Percentiles rank a stretch among this genome's conserved stretches.
Evolutionary conservation across 192 early-diverging fungal genomes (phyloP).

Genomic region (Podila epicladia): DNA sequence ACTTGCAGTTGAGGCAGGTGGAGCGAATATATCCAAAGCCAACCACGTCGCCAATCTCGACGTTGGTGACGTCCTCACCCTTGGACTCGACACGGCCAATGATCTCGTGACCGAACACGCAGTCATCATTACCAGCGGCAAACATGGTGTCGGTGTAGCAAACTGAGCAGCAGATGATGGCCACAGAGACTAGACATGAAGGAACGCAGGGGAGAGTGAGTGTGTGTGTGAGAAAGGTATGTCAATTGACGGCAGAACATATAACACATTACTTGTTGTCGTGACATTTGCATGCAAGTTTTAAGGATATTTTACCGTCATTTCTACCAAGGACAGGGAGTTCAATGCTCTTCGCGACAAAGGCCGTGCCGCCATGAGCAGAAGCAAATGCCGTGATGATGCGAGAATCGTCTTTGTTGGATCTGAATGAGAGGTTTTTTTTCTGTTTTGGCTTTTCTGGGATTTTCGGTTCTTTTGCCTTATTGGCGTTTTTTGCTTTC

Average conservation of each 20-base stretch:
- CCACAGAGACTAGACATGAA: slow-evolving; percentile 10
- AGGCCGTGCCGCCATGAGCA: slow-evolving; percentile 14
- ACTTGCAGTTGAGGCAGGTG: slow-evolving; percentile 62
- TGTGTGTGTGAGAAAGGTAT: too few species aligned
- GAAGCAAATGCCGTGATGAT: slow-evolving; percentile 28
- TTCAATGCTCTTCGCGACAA: slow-evolving; percentile 17
- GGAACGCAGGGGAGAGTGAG: too few species aligned
- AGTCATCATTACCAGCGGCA: slow-evolving; percentile 34
- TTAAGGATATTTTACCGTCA: slow-evolving; percentile 14
- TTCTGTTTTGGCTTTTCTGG: too few species aligned
- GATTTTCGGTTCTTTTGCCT: too few species aligned
- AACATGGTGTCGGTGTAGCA: slow-evolving; percentile 49
- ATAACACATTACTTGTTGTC: too few species aligned
- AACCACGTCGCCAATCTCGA: slow-evolving; percentile 68
- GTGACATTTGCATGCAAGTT: too few species aligned
- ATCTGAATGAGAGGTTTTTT: neutral
- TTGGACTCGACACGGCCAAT: slow-evolving; percentile 69
- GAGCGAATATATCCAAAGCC: slow-evolving; percentile 67
- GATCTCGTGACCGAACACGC: slow-evolving; percentile 77
- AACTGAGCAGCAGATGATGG: slow-evolving; percentile 41
- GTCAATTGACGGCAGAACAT: too few species aligned
- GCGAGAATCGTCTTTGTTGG: neutral
- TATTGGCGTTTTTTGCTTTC: too few species aligned
- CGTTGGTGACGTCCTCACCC: slow-evolving; percentile 62
- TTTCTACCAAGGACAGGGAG: slow-evolving; percentile 23